Base-by-base conservation (phyloP, 108 stramenopile genomes). In the Aurantiochytrium sp. region DNA sequence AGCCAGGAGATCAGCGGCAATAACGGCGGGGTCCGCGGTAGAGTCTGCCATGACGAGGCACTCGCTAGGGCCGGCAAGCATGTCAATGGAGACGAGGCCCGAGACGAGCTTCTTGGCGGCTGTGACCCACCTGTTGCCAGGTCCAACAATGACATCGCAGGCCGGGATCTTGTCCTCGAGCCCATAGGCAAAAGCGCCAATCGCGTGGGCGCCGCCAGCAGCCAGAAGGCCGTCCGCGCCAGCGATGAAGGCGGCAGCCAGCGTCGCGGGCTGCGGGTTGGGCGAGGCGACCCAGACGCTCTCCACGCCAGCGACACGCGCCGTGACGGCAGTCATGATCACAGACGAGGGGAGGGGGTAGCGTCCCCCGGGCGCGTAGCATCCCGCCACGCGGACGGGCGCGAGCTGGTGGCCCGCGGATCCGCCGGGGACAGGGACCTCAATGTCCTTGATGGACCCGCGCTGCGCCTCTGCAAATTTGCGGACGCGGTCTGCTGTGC, bases 61-160 rank as follows among this genome's bases (percentile, higher is more conserved):
- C 91, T 99, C 99, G 25, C 96, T 96, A 4, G 99, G 99, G 35
- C 99, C 99, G 5, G 99, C 99, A 64, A 99, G 92, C 99, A 99
- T 99, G 93, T 99, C 99, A 91, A 99, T 99, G 19, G 96, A 98
- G 88, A 97, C 98, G 44, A 18, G 44, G 4, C 87, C 87, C 60
- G 94, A 95, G 44, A 98, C 97, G 60, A 98, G 91, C 58, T 94
- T 94, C 91, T 99, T 99, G 72, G 99, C 99, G 4, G 98, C 98
- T 47, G 98, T 98, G 23, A 99, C 99, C 98, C 98, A 99, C 88
- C 97, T 96, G 93, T 98, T 98, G 21, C 99, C 99, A 6, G 99
- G 99, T 29, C 99, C 99, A 58, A 97, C 97, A 91, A 99, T 98
- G 60, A 98, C 96, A 91, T 99, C 98, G 88, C 97, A 97, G 42